Base-by-base conservation (phyloP, 768 basidiomycete species). In the Cystobasidium ongulense region DNA sequence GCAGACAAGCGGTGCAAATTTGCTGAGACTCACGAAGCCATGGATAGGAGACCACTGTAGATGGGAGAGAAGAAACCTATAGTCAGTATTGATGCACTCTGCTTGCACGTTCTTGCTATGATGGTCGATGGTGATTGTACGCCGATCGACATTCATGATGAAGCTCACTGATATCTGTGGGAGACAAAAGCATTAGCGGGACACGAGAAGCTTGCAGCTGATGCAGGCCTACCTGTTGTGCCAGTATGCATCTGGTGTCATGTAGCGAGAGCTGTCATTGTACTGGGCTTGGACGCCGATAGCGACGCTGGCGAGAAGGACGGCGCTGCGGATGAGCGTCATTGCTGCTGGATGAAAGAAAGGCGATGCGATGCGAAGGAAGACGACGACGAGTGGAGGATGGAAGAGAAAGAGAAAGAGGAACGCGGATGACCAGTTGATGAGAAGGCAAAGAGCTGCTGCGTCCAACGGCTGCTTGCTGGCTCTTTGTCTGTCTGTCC, bases 221-320 rank as follows among this genome's bases (percentile, higher is more conserved):
- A 29, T 17, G 23, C 3, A 4, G 11, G 57, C 57, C 57, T 59
- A 59, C 57, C 57, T 59, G 68, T 71, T 71, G 54, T 71, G 68
- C 68, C 68, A 71, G 36, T 57, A 71, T n/a, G 46, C 68, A 71
- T 71, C 68, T 4, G 54, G 52, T 13, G 68, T 71, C 33, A 52
- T 23, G 46, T 67, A 33, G 27, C 43, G n/a, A n/a, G 65, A 64
- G 63, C 25, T 25, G 29, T 64, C 63, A 23, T 38, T 64, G 25
- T 64, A 46, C 23, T 64, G 63, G 13, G 63, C 63, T 5, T 41
- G 31, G 3, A 46, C 63, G 10, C 33, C 63, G 36, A 46, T 36
- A 35, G 63, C 63, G 7, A 27, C 13, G 2, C 41, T 35, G 36
- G 33, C 35, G 23, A 46, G 15, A 15, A 64, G 7, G 63, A 64